Evolutionary conservation across 257 asterid species (phyloP).

Genomic region (Nicotiana tomentosiformis): DNA sequence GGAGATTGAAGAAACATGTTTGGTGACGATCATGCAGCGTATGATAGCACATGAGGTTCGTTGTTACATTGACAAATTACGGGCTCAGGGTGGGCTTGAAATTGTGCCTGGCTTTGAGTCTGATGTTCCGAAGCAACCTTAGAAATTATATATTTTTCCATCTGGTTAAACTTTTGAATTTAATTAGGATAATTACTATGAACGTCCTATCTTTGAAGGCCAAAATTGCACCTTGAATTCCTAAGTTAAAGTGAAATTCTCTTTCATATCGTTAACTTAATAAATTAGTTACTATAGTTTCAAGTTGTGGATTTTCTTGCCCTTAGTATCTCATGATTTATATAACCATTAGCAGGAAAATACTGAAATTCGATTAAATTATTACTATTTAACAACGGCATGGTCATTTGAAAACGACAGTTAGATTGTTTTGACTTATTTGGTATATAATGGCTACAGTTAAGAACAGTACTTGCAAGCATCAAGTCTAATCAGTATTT

Average conservation of each 20-base stretch:
- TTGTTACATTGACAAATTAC: slow-evolving; percentile 37
- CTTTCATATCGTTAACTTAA: not conserved
- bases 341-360: too few relatives aligned
- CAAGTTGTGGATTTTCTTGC: not conserved
- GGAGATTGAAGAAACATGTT: slow-evolving; percentile 33
- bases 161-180: not conserved
- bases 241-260: too few relatives aligned
- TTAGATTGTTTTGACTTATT: not conserved
- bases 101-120: slow-evolving; percentile 20
- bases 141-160: not conserved
- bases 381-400: not conserved
- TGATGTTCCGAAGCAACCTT: slow-evolving; percentile 2
- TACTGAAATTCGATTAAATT: too few relatives aligned
- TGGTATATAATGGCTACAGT: not conserved
- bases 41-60: slow-evolving; percentile 71
- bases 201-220: not conserved
- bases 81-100: slow-evolving; percentile 34
- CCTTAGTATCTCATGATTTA: too few relatives aligned
- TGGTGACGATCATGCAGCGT: slow-evolving; percentile 41
- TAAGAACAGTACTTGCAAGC: too few relatives aligned
- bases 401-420: not conserved
- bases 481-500: not conserved
- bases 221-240: not conserved
- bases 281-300: too few relatives aligned
- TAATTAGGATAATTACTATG: not conserved